Evolutionary conservation across 257 asterid species (phyloP).

Genomic region (Galeopsis tetrahit): DNA sequence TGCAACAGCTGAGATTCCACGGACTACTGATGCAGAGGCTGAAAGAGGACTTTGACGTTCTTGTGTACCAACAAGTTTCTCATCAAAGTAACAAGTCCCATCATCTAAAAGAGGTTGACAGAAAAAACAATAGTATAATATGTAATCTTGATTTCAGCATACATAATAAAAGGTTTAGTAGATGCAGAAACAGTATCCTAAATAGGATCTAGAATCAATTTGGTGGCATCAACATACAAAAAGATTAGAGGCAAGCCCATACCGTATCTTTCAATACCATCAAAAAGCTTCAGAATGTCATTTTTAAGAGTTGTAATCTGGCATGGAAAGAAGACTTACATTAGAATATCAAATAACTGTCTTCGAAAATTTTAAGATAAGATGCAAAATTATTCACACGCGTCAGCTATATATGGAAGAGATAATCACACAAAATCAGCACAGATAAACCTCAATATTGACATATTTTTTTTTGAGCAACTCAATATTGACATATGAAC

Average conservation of each 20-base stretch:
- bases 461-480: too few relatives aligned
- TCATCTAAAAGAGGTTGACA: constrained; percentile 56
- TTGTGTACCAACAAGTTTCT: constrained; percentile 75
- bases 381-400: neutral
- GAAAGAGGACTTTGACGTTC: constrained; percentile 84
- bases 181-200: constrained; percentile 20
- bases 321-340: constrained; percentile 35
- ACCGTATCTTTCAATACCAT: constrained; percentile 86
- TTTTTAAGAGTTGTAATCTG: constrained; percentile 73
- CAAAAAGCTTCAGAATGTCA: constrained; percentile 86
- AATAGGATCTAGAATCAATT: constrained; percentile 15
- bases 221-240: constrained; percentile 22
- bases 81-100: constrained; percentile 90
- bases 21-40: constrained; percentile 82
- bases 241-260: constrained; percentile 22
- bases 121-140: constrained; percentile 26
- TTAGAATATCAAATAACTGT: constrained; percentile 31
- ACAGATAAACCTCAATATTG: constrained; percentile 15
- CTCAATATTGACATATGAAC: constrained; percentile 2
- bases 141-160: constrained; percentile 28
- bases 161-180: constrained; percentile 7
- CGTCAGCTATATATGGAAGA: constrained; percentile 14
- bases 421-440: constrained; percentile 16
- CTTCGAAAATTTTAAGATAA: constrained; percentile 12
- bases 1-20: constrained; percentile 82